phyloP scores from a whole-genome alignment of 2,329 filamentous ascomycete species.

The Hypoxylon sp. region DNA sequence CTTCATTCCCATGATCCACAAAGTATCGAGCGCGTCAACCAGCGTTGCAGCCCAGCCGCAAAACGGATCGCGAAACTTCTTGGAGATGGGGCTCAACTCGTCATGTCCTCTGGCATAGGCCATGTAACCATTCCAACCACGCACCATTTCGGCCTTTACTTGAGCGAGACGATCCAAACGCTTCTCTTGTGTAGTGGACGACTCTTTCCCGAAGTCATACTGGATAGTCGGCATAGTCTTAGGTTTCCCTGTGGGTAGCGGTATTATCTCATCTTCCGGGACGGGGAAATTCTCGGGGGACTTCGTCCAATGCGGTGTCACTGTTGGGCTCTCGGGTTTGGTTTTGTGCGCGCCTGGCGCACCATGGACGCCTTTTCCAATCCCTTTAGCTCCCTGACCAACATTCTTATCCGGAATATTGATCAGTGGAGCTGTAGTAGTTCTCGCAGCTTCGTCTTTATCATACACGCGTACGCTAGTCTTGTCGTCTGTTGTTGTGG shows the following conservation, averaged over 20 bases:
- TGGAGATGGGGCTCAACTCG: slow-evolving; percentile 79
- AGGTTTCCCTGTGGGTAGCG: slow-evolving; percentile 75
- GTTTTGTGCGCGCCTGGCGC: slow-evolving; percentile 29
- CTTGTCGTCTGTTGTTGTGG: slow-evolving; percentile 27
- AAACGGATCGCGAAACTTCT: slow-evolving; percentile 78
- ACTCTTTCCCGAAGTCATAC: slow-evolving; percentile 73
- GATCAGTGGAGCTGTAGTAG: slow-evolving; percentile 39
- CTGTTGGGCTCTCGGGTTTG: slow-evolving; percentile 35
- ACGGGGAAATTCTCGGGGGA: slow-evolving; percentile 81
- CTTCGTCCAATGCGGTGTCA: slow-evolving; percentile 74
- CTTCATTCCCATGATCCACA: slow-evolving; percentile 77
- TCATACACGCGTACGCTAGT: slow-evolving; percentile 39
- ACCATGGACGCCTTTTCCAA: slow-evolving; percentile 31
- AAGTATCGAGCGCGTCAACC: slow-evolving; percentile 72
- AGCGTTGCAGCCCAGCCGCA: slow-evolving; percentile 78
- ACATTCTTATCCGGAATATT: slow-evolving; percentile 45
- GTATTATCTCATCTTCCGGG: slow-evolving; percentile 72
- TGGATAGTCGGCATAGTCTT: slow-evolving; percentile 81
- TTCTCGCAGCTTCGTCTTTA: slow-evolving; percentile 39
- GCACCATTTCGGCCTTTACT: slow-evolving; percentile 78
- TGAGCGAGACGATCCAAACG: slow-evolving; percentile 70
- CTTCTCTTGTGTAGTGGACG: slow-evolving; percentile 64
- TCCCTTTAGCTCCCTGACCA: slow-evolving; percentile 40
- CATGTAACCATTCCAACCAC: slow-evolving; percentile 85
- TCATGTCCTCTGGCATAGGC: slow-evolving; percentile 85